Percentiles rank a stretch among this genome's conserved stretches.
Conservation (phyloP, 805 yeast genomes). For the Candida chauliodis region DNA sequence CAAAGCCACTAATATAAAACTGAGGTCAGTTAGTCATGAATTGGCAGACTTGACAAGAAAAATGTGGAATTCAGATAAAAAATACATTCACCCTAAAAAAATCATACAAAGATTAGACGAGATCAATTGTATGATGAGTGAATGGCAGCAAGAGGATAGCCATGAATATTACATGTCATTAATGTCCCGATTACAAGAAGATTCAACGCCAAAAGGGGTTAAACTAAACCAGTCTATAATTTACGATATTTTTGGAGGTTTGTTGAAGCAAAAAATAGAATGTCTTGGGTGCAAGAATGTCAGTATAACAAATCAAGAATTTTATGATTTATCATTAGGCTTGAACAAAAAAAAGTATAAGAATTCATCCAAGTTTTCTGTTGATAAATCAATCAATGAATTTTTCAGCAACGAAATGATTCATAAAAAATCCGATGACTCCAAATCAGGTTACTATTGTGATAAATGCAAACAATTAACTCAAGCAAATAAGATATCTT, state of each 20-base stretch:
- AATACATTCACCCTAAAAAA: constrained; percentile 70
- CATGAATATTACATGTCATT: constrained; percentile 96
- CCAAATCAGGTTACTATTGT: constrained; percentile 76
- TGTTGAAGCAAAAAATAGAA: constrained; percentile 76
- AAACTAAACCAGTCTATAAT: constrained; percentile 78
- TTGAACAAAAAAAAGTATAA: constrained; percentile 42
- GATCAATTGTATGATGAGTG: constrained; percentile 93
- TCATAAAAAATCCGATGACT: constrained; percentile 58
- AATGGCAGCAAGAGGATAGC: constrained; percentile 97
- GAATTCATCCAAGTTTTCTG: constrained; percentile 44
- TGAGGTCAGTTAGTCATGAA: constrained; percentile 59
- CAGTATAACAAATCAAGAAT: constrained; percentile 86
- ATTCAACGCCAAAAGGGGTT: constrained; percentile 84
- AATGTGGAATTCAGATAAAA: constrained; percentile 60
- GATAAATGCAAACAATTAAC: constrained; percentile 79
- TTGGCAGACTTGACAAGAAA: constrained; percentile 65
- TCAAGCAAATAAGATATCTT: constrained; percentile 70
- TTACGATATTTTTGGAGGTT: constrained; percentile 93
- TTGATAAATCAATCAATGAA: constrained; percentile 72
- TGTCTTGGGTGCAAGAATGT: constrained; percentile 81
- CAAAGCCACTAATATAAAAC: constrained; percentile 45
- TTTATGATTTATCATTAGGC: constrained; percentile 86
- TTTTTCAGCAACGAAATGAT: constrained; percentile 82
- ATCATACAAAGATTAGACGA: constrained; percentile 70
- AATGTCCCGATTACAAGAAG: constrained; percentile 85